Evolutionary conservation across 1,284 basidiomycete genomes (phyloP), one percentile per base, ranked within the genome.

Genomic region (Cryptococcus sp.): DNA sequence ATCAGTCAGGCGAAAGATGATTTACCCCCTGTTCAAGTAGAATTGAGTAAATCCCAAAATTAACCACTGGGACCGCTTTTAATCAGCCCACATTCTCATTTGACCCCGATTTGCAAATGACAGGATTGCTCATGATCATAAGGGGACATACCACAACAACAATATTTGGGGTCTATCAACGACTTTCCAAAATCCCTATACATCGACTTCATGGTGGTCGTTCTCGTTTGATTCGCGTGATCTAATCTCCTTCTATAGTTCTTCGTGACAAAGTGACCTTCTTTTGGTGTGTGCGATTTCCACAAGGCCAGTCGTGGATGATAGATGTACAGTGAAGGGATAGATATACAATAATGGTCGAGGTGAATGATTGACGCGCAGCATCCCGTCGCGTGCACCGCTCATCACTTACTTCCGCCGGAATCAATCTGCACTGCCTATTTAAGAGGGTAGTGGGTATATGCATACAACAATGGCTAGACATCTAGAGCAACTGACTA

Each of bases 41-140:
- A 37, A 86, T 81, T n/a, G 82, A 73, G 64, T 93, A 93, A 50
- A 93, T 87, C 32, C 91, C 91, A 54, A 84, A 80, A 75, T 94
- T 93, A 56, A 90, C 79, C 48, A 89, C 76, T 4, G 90, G 90
- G 57, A 93, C 85, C 46, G 90, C 90, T 76, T 42, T 1, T 9
- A 34, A 49, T 46, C 48, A 51, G 48, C 42, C 46, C 45, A 32
- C 19, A 18, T 13, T 18, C 39, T 7, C 18, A 21, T 4, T 34
- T 28, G 32, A 13, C 28, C 11, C 3, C 4, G 19, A 9, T 19
- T 16, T 19, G 11, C 16, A 44, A 19, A 24, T 13, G 43, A 45
- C 7, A 25, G 13, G 31, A 22, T 32, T 28, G 28, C 5, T 5
- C 28, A 11, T 5, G 28, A 5, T 4, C 11, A 28, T 5, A 28